These are phyloP conservation scores for Phaeosphaeriaceae sp. DNA, from an alignment of 2,329 filamentous ascomycete genomes.

Conservation along the genomic window DNA sequence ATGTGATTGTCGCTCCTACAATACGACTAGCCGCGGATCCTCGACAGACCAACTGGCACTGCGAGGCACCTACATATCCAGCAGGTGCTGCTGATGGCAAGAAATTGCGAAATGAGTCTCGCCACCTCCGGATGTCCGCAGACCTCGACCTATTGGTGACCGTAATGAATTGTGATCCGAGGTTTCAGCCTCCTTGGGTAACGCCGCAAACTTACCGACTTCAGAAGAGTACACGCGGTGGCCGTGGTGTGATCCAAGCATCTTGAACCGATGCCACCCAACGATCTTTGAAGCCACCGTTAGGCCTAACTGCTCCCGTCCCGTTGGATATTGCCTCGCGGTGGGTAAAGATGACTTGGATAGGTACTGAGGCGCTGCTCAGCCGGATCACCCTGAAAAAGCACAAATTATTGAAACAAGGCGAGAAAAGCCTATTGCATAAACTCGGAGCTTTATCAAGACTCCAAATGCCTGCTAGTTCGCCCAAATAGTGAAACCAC, in stretches of 20 bases:
- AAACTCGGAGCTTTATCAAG: constrained; percentile 10
- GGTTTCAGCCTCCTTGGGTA: constrained; percentile 37
- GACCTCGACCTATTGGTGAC: constrained; percentile 20
- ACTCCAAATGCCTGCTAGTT: constrained; percentile 3
- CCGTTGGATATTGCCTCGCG: constrained; percentile 6
- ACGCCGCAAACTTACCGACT: constrained; percentile 24
- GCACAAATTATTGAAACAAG: background rate
- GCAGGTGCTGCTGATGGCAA: constrained; percentile 11
- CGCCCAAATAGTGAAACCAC: constrained; percentile 13
- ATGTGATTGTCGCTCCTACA: constrained; percentile 1
- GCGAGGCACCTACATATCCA: too few species aligned
- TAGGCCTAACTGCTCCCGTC: constrained; percentile 20
- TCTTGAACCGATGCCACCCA: constrained; percentile 23
- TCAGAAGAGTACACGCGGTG: constrained; percentile 17
- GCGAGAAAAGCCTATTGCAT: constrained; percentile 5
- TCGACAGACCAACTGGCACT: too few species aligned
- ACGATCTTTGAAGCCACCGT: constrained; percentile 27
- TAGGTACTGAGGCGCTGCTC: background rate
- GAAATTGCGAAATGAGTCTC: constrained; percentile 21
- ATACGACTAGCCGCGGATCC: background rate
- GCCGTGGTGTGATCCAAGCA: constrained; percentile 30
- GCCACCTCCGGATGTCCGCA: constrained; percentile 7
- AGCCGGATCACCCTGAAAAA: background rate
- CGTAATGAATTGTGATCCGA: constrained; percentile 21
- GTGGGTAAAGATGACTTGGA: background rate